Percentiles rank a stretch among this genome's conserved stretches.
phyloP scores from a whole-genome alignment of 768 basidiomycete species.

The Agrocybe pediades region DNA sequence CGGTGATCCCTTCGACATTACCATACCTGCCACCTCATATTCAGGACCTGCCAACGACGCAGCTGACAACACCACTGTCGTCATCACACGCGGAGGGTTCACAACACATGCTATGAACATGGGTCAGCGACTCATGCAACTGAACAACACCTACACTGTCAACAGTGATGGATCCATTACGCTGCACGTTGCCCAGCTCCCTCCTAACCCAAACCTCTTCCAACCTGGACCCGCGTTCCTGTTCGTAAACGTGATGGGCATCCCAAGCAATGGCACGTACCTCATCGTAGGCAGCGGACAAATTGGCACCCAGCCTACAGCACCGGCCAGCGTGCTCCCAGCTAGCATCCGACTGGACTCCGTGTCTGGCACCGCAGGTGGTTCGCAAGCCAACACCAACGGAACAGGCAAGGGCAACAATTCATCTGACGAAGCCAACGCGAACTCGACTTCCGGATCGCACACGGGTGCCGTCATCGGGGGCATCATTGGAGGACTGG shows the following conservation, averaged over 20 bases:
- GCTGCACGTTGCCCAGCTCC: constrained; percentile 78
- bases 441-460: not conserved
- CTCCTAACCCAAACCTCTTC: constrained; percentile 81
- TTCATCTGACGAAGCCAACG: not conserved
- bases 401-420: not conserved
- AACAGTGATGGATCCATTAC: constrained; percentile 74
- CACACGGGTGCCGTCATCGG: constrained; percentile 40
- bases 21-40: constrained; percentile 67
- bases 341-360: constrained; percentile 40
- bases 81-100: constrained; percentile 78
- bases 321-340: constrained; percentile 46
- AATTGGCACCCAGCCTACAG: constrained; percentile 68
- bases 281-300: constrained; percentile 79
- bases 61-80: constrained; percentile 71
- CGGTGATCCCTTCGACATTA: constrained; percentile 77
- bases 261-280: constrained; percentile 76
- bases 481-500: constrained; percentile 49
- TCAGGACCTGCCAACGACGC: constrained; percentile 67
- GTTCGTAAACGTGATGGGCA: constrained; percentile 80
- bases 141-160: constrained; percentile 83
- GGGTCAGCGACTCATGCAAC: constrained; percentile 78
- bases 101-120: constrained; percentile 87
- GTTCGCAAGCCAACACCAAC: not conserved
- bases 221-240: constrained; percentile 85
- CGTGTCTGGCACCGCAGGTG: not conserved